phyloP scores from a whole-genome alignment of 805 yeast genomes.

The Pichia manshurica region DNA sequence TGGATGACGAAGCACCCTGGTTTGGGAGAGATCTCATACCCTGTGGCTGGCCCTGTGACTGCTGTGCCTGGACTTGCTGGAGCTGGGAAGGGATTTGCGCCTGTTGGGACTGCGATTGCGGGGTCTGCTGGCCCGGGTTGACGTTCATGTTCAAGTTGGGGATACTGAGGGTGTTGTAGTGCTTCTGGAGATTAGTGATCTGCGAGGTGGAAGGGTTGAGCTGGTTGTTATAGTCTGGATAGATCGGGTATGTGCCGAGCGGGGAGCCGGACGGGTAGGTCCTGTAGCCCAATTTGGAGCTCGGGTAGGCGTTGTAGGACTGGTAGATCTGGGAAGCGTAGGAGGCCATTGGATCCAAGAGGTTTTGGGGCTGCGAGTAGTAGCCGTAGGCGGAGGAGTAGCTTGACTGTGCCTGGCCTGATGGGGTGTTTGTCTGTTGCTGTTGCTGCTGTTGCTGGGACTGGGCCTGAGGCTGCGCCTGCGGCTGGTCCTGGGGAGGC shows the following conservation, averaged over 20 bases:
- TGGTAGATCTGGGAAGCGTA: conserved; percentile 3
- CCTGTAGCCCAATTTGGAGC: neutral
- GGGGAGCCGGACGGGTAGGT: neutral
- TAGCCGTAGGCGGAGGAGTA: conserved; percentile 15
- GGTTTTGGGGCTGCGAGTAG: conserved; percentile 2
- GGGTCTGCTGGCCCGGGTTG: neutral
- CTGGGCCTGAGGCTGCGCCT: neutral
- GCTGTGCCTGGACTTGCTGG: conserved; percentile 13
- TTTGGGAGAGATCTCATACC: neutral
- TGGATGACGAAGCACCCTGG: conserved; percentile 14
- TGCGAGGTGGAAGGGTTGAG: neutral
- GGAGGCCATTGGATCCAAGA: neutral
- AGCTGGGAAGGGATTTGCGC: conserved; percentile 9
- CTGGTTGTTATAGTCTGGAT: neutral
- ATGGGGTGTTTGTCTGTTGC: neutral
- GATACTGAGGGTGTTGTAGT: neutral
- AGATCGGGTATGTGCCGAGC: neutral
- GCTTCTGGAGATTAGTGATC: neutral
- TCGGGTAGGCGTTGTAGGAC: neutral
- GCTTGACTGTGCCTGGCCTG: neutral
- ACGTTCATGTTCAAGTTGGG: neutral
- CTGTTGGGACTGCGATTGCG: neutral
- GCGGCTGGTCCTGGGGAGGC: neutral
- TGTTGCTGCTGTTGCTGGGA: conserved; percentile 13
- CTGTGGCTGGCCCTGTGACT: conserved; percentile 15